These are phyloP conservation scores for Sechiopsis laciniata DNA, from an alignment of 306 rosid genomes.

Conservation along the genomic window DNA sequence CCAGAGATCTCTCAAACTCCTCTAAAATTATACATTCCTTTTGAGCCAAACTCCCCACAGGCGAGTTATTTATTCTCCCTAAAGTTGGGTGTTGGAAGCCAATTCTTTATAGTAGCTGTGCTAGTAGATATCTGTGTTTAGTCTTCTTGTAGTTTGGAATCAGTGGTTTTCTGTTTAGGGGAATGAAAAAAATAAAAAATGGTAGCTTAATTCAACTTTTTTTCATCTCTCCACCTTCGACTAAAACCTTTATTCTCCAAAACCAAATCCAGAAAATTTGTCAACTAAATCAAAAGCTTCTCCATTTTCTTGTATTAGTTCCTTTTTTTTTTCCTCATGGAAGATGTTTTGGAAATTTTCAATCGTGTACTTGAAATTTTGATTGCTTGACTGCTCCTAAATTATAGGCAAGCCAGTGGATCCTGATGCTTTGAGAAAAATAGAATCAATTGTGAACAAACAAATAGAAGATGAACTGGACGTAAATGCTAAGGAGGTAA, in stretches of 20 bases:
- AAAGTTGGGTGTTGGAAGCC: too few relatives aligned
- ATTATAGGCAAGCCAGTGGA: conserved; percentile 86
- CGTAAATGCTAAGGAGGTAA: conserved; percentile 65
- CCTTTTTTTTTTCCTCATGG: conserved; percentile 3
- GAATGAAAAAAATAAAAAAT: background rate
- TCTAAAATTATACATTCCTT: background rate
- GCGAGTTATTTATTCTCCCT: too few relatives aligned
- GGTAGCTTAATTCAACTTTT: background rate
- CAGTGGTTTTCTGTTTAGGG: background rate
- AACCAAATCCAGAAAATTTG: background rate
- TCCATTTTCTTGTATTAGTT: background rate
- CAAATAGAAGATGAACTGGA: conserved; percentile 78
- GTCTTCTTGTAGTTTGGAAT: background rate
- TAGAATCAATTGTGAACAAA: conserved; percentile 78
- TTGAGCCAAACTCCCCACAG: background rate
- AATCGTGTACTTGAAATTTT: background rate
- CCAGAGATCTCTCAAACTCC: background rate
- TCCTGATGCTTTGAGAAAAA: conserved; percentile 62
- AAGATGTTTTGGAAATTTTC: background rate
- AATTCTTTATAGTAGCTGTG: background rate
- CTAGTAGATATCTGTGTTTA: background rate
- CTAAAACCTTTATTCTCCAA: background rate
- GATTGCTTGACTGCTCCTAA: conserved; percentile 21
- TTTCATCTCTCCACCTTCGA: background rate
- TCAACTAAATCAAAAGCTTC: background rate